These are phyloP conservation scores for Alternaria arbusti DNA, from an alignment of 2,329 filamentous ascomycete genomes.

Conservation along the genomic window DNA sequence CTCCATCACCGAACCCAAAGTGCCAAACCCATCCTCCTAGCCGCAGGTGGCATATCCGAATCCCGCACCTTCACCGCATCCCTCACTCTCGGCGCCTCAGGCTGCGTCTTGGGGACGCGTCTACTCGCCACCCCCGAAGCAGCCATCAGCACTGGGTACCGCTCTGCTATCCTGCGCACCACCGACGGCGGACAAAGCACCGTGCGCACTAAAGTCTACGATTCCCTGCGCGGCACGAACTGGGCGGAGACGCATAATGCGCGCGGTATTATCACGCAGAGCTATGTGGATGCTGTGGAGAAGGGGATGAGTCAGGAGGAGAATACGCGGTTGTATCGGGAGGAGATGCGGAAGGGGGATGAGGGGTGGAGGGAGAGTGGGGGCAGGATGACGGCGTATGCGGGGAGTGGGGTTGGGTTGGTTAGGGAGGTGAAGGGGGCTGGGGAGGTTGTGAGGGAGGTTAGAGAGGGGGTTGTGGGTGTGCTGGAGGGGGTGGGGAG, in stretches of 20 bases:
- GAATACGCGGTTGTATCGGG: constrained; percentile 54
- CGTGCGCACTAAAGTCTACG: constrained; percentile 58
- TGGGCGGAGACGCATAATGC: constrained; percentile 67
- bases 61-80: constrained; percentile 63
- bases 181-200: constrained; percentile 61
- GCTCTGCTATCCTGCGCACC: constrained; percentile 54
- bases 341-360: constrained; percentile 59
- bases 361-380: constrained; percentile 55
- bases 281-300: constrained; percentile 50
- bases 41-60: constrained; percentile 67
- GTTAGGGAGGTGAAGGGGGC: constrained; percentile 59
- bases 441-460: constrained; percentile 59
- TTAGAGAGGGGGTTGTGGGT: constrained; percentile 47
- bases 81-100: constrained; percentile 60
- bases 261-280: constrained; percentile 64
- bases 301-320: constrained; percentile 51
- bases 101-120: constrained; percentile 67
- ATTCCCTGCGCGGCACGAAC: constrained; percentile 61
- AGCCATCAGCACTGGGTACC: constrained; percentile 55
- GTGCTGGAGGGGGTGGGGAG: not conserved
- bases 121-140: constrained; percentile 63
- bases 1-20: not conserved
- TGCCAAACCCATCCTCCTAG: constrained; percentile 54
- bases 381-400: constrained; percentile 67
- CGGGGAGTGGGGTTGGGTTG: constrained; percentile 66